phyloP scores from a whole-genome alignment of 192 early-diverging fungal genomes.

The Coemansia interrupta region DNA sequence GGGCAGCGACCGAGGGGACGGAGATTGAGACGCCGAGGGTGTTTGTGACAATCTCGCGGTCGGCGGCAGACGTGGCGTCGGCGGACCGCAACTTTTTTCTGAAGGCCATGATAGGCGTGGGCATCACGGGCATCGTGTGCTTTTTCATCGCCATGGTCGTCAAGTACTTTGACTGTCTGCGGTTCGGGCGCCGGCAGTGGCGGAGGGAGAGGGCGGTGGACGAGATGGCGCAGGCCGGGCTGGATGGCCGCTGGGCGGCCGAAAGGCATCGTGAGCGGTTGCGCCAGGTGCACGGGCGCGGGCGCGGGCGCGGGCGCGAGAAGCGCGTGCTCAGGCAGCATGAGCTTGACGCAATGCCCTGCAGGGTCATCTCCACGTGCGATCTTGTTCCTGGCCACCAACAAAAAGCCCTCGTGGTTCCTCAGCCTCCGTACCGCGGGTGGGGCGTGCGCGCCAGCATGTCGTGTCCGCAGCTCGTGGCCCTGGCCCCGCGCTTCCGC shows the following conservation, averaged over 20 bases:
- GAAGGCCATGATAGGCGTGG: slow-evolving; percentile 49
- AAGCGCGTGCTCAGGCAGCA: slow-evolving; percentile 34
- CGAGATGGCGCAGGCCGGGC: background rate
- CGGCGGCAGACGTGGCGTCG: slow-evolving; percentile 29
- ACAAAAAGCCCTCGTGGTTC: background rate
- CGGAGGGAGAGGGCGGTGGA: background rate
- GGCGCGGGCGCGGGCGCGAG: background rate
- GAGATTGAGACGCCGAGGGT: slow-evolving; percentile 2
- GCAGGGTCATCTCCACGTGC: slow-evolving; percentile 15
- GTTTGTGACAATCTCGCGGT: slow-evolving; percentile 32
- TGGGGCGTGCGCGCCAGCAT: background rate
- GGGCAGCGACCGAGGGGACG: slow-evolving; percentile 4
- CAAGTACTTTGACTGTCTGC: slow-evolving; percentile 41
- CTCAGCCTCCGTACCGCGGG: background rate
- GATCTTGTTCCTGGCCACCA: background rate
- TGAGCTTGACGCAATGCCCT: slow-evolving; percentile 42
- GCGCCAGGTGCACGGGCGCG: background rate
- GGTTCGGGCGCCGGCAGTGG: background rate
- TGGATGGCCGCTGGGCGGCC: background rate
- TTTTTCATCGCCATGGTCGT: slow-evolving; percentile 45
- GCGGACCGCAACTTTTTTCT: slow-evolving; percentile 49
- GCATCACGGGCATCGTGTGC: slow-evolving; percentile 45
- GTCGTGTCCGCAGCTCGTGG: slow-evolving; percentile 12
- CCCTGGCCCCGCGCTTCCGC: background rate
- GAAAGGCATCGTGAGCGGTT: background rate